Evolutionary conservation across 768 basidiomycete genomes (phyloP).

Genomic region (Butyriboletus loyo): DNA sequence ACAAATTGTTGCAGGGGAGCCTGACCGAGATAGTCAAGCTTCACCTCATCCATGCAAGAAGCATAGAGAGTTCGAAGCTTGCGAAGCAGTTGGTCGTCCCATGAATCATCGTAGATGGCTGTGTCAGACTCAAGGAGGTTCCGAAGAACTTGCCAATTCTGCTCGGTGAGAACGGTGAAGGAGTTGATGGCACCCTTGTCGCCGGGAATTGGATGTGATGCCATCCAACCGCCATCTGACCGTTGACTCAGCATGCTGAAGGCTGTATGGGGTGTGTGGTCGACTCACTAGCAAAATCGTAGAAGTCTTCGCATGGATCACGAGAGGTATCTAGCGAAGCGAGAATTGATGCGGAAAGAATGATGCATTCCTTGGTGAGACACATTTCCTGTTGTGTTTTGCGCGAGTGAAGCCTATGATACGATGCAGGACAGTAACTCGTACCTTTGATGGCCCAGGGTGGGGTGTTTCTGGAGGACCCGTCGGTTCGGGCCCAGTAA

Average conservation of each 20-base stretch:
- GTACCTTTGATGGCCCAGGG: constrained; percentile 55
- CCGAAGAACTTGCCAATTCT: constrained; percentile 77
- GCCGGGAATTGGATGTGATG: constrained; percentile 78
- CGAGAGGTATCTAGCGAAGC: constrained; percentile 73
- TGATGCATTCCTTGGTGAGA: constrained; percentile 74
- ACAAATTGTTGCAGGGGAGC: constrained; percentile 70
- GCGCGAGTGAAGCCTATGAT: constrained; percentile 1
- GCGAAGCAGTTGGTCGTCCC: constrained; percentile 54
- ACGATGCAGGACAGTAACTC: neutral
- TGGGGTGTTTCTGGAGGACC: constrained; percentile 51
- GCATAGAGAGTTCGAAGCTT: constrained; percentile 73
- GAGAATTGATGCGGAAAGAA: constrained; percentile 78
- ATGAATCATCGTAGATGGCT: constrained; percentile 36
- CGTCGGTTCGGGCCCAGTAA: constrained; percentile 38
- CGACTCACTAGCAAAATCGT: constrained; percentile 83
- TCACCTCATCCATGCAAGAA: constrained; percentile 79
- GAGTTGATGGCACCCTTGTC: constrained; percentile 73
- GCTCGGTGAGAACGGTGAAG: constrained; percentile 67
- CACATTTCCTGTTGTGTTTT: constrained; percentile 54
- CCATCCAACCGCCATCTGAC: constrained; percentile 86
- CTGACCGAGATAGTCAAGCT: constrained; percentile 69
- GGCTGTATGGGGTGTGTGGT: neutral
- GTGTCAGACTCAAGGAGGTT: constrained; percentile 56
- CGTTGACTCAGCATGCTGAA: constrained; percentile 1
- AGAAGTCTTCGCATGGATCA: constrained; percentile 96